Conservation (phyloP, 805 yeast genomes). For the Lipomyces oligophaga region DNA sequence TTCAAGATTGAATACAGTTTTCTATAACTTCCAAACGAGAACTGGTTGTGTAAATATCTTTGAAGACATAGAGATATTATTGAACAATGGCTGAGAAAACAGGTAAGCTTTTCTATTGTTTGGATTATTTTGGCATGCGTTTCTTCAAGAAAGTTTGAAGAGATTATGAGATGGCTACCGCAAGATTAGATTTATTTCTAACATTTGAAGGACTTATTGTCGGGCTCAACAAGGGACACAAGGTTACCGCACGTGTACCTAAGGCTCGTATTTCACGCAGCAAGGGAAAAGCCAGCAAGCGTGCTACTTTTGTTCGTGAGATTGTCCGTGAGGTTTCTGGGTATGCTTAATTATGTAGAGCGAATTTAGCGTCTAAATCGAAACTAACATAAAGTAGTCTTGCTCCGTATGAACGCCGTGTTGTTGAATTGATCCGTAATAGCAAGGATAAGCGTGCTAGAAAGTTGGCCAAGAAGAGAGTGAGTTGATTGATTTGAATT, state of each 20-base stretch:
- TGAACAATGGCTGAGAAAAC: slow-evolving; percentile 30
- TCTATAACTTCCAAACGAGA: too few species aligned
- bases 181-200: neutral
- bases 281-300: slow-evolving; percentile 95
- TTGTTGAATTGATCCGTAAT: slow-evolving; percentile 98
- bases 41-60: too few species aligned
- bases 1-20: too few species aligned
- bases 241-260: slow-evolving; percentile 78
- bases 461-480: slow-evolving; percentile 97
- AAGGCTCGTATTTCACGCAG: slow-evolving; percentile 89
- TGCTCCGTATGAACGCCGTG: slow-evolving; percentile 99
- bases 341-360: slow-evolving; percentile 2
- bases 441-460: slow-evolving; percentile 99
- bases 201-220: slow-evolving; percentile 76
- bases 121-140: too few species aligned
- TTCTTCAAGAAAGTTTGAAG: too few species aligned
- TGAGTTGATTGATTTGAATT: slow-evolving; percentile 39
- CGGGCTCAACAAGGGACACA: slow-evolving; percentile 99
- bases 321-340: slow-evolving; percentile 97
- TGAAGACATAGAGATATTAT: too few species aligned
- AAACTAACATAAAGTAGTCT: slow-evolving; percentile 40
- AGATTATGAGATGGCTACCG: neutral
- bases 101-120: slow-evolving; percentile 22
- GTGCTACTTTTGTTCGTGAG: slow-evolving; percentile 92
- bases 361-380: neutral